Conservation (phyloP, 345 rosid genomes). For the Bruguiera gymnorhiza region DNA sequence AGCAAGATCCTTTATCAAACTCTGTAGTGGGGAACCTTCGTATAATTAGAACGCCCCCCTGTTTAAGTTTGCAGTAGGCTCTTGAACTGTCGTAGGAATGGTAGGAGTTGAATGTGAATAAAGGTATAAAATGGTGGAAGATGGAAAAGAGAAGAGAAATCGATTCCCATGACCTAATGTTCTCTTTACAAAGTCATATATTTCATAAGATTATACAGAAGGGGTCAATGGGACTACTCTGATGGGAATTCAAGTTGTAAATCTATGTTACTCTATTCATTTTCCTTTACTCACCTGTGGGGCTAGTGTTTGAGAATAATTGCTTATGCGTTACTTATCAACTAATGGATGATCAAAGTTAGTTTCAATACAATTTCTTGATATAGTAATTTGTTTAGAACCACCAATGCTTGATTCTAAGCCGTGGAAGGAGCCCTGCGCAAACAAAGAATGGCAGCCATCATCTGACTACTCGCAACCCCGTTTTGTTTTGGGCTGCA, state of each 20-base stretch:
- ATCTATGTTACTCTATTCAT: not conserved
- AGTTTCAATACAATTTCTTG: not conserved
- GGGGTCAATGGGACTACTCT: not conserved
- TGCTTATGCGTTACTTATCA: not conserved
- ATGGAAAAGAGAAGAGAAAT: too few species aligned
- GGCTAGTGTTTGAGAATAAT: not conserved
- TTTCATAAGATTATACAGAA: too few species aligned
- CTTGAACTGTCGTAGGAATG: too few species aligned
- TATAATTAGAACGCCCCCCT: too few species aligned
- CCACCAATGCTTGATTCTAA: not conserved
- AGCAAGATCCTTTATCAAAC: not conserved
- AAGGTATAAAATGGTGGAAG: too few species aligned
- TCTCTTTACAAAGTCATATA: too few species aligned
- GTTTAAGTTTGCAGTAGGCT: too few species aligned
- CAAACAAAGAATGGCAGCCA: not conserved
- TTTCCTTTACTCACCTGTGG: not conserved
- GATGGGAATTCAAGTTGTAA: not conserved
- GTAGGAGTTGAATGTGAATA: too few species aligned
- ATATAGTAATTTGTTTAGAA: not conserved
- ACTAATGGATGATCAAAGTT: not conserved
- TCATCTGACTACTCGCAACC: not conserved
- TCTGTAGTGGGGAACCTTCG: not conserved
- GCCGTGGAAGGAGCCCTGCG: not conserved
- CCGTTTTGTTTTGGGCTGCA: not conserved
- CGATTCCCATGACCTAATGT: too few species aligned